Base-by-base conservation (phyloP, 2,329 filamentous ascomycete species). In the Venturia effusa region DNA sequence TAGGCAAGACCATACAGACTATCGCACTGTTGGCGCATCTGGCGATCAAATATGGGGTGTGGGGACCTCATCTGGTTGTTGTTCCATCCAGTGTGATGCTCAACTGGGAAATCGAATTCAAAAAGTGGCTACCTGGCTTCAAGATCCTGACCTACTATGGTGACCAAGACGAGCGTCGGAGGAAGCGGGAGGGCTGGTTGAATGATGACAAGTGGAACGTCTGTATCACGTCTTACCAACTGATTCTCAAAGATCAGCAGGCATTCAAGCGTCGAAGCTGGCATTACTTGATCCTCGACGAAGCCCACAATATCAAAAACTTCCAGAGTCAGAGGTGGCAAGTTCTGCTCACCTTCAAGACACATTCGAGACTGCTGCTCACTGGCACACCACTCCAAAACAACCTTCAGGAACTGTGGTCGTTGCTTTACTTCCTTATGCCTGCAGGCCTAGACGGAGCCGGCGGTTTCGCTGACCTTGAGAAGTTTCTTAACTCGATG, bases 81-180 rank as follows among this genome's bases (percentile, higher is more conserved):
- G 94, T 99, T 1, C 94, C 94, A 1, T 99, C 94, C 1, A 97
- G 92, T 75, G 95, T 99, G 60, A 97, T 99, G 83, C 84, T 99
- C 68, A 99, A 99, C 73, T 99, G 94, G 94, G 95, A 99, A 74
- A 97, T 97, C 89, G 94, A 99, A 76, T 99, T 99, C 82, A 97
- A 97, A 73, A 99, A 99, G 74, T 99, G 93, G 85, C 90, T 92
- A 64, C 94, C 95, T 3, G 93, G 94, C 0, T 99, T 99, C 81
- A 97, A 97, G 73, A 96, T 99, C 64, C 81, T 99, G 65, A 94
- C 92, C 0, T 99, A 99, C 77, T 99, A 97, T 73, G 94, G 95
- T 54, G 90, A 88, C 51, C 89, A 92, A 70, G 92, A 97, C 68
- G 94, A 99, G 76, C 88, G 94, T 57, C 92, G 90, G 73, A 83